phyloP scores from a whole-genome alignment of 768 basidiomycete genomes.

The Suillus subalutaceus region DNA sequence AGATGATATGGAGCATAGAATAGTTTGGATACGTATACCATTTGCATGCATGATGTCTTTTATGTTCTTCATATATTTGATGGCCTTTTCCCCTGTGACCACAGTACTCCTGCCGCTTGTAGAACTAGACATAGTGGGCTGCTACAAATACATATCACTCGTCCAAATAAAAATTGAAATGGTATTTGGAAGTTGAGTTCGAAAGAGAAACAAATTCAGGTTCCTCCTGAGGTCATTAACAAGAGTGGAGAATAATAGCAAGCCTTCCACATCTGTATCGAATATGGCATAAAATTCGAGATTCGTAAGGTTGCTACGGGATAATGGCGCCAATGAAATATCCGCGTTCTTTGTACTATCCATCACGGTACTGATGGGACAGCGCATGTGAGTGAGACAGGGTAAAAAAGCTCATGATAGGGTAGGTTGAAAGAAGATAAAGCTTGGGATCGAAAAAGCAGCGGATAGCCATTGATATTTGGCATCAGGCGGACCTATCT shows the following conservation, averaged over 20 bases:
- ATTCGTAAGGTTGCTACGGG: not conserved
- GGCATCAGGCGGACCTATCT: not conserved
- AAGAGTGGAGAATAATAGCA: not conserved
- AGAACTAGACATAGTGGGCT: too few species aligned
- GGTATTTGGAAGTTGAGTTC: too few species aligned
- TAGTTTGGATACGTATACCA: too few species aligned
- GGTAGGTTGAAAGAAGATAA: not conserved
- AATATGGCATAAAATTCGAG: not conserved
- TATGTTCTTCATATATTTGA: too few species aligned
- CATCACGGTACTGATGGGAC: not conserved
- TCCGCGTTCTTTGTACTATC: not conserved
- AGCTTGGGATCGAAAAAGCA: not conserved
- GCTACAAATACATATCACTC: too few species aligned
- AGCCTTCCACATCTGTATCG: not conserved
- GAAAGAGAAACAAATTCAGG: too few species aligned
- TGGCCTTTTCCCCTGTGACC: too few species aligned
- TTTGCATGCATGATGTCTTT: too few species aligned
- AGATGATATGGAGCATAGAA: too few species aligned
- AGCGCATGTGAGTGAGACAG: not conserved
- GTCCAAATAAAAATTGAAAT: too few species aligned
- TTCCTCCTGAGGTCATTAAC: not conserved
- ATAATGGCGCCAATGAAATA: conserved; percentile 1
- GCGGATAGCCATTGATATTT: not conserved
- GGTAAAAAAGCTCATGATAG: not conserved
- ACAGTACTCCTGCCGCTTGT: too few species aligned